Evolutionary conservation across 495 filamentous ascomycete genomes (phyloP).

Genomic region (Xylaria telfairii): DNA sequence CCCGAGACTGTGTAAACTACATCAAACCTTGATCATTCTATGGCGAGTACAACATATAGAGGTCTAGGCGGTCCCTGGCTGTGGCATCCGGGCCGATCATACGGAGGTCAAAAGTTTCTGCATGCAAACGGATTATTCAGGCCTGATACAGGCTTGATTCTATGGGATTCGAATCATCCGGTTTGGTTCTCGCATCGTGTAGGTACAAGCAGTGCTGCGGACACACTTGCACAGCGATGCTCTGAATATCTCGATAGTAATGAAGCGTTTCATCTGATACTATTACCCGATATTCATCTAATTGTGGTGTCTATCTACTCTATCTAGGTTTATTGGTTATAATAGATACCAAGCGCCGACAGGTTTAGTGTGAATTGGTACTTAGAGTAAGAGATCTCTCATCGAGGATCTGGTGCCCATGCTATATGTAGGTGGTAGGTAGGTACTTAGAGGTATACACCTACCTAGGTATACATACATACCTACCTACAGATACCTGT

Average conservation of each 20-base stretch:
- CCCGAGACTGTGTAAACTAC: constrained; percentile 51
- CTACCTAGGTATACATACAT: too few species aligned
- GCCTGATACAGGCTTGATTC: constrained; percentile 11
- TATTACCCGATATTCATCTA: not conserved
- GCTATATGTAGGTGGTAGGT: not conserved
- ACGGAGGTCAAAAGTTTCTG: constrained; percentile 23
- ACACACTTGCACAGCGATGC: constrained; percentile 3
- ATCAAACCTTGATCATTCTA: not conserved
- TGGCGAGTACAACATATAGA: constrained; percentile 18
- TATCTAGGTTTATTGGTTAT: not conserved
- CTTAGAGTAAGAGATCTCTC: not conserved
- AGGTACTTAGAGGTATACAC: too few species aligned
- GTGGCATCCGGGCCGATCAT: constrained; percentile 13
- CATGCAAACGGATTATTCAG: constrained; percentile 23
- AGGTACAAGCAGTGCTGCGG: constrained; percentile 10
- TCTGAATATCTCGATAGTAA: constrained; percentile 14
- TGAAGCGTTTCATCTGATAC: not conserved
- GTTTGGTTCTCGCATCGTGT: not conserved
- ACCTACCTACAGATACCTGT: too few species aligned
- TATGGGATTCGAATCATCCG: not conserved
- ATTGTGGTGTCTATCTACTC: not conserved
- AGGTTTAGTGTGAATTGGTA: not conserved
- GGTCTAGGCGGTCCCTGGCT: constrained; percentile 2
- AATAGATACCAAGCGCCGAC: not conserved
- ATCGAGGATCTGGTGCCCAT: not conserved